Percentiles rank a stretch among this genome's conserved stretches.
Conservation (phyloP, 345 rosid species). For the Noccaea caerulescens region DNA sequence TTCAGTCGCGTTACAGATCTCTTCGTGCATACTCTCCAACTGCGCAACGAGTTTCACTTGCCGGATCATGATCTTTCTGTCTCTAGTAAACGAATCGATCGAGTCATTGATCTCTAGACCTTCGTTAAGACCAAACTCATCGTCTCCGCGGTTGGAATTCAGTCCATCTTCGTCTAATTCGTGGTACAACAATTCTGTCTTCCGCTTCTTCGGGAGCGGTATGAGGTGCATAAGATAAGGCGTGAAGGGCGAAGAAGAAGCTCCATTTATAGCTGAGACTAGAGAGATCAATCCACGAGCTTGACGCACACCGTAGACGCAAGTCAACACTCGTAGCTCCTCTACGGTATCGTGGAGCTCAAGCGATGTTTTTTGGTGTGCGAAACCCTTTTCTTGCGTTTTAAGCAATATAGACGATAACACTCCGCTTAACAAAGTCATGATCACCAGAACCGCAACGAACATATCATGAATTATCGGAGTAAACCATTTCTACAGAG, state of each 20-base stretch:
- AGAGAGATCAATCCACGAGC: conserved; percentile 61
- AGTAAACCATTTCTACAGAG: conserved; percentile 51
- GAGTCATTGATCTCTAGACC: conserved; percentile 75
- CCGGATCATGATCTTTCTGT: conserved; percentile 54
- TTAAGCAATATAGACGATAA: conserved; percentile 51
- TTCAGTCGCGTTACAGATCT: conserved; percentile 68
- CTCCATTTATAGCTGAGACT: conserved; percentile 57
- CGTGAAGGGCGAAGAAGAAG: conserved; percentile 48
- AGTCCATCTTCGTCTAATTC: conserved; percentile 64
- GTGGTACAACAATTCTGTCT: conserved; percentile 58
- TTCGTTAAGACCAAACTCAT: conserved; percentile 80
- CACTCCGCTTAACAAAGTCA: conserved; percentile 64
- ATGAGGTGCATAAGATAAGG: conserved; percentile 77
- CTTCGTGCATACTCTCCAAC: conserved; percentile 59
- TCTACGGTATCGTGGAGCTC: conserved; percentile 53
- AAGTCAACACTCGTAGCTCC: conserved; percentile 69
- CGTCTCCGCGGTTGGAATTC: conserved; percentile 57
- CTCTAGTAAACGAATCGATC: conserved; percentile 58
- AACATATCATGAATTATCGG: conserved; percentile 37
- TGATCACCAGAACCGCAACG: conserved; percentile 49
- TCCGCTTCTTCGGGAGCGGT: conserved; percentile 67
- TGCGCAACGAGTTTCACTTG: conserved; percentile 67
- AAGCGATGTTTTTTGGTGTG: conserved; percentile 51
- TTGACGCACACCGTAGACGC: conserved; percentile 78
- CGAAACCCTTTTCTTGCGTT: conserved; percentile 47